Evolutionary conservation across 169 alveolate genomes (phyloP).

Genomic region (Cryptosporidium ryanae): DNA sequence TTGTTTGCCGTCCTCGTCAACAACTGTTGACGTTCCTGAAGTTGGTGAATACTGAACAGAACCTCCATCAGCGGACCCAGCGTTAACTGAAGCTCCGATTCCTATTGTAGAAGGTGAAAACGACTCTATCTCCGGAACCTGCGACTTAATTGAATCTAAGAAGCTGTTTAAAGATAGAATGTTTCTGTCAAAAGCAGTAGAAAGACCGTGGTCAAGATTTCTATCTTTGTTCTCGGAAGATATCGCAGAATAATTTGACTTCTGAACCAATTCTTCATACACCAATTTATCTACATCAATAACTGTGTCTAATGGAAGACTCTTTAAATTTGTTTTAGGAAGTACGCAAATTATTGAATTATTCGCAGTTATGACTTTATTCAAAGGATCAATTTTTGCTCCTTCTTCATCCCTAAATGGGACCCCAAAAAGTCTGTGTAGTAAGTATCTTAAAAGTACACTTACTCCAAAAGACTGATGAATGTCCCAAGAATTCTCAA

Average conservation of each 20-base stretch:
- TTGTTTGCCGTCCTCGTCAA: background rate
- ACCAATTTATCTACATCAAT: conserved; percentile 19
- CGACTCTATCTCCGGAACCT: conserved; percentile 41
- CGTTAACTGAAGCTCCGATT: conserved; percentile 5
- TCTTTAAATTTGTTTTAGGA: conserved; percentile 24
- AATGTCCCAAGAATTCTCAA: conserved; percentile 44
- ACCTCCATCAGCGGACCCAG: background rate
- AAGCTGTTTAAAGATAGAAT: conserved; percentile 41
- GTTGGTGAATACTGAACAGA: background rate
- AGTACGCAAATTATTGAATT: conserved; percentile 32
- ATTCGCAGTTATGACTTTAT: conserved; percentile 7
- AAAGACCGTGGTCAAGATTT: conserved; percentile 32
- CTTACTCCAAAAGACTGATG: conserved; percentile 53
- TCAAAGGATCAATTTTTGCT: background rate
- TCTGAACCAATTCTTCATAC: conserved; percentile 50
- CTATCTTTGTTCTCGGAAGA: conserved; percentile 1
- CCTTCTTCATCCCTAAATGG: conserved; percentile 48
- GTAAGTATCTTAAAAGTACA: conserved; percentile 25
- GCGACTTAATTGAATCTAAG: conserved; percentile 35
- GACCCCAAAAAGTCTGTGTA: conserved; percentile 42
- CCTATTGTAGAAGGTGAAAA: conserved; percentile 11
- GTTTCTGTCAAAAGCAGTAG: conserved; percentile 46
- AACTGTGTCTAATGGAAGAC: conserved; percentile 11
- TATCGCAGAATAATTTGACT: conserved; percentile 18
- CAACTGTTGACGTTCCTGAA: too few relatives aligned